Evolutionary conservation across 2,329 filamentous ascomycete genomes (phyloP), one percentile per base, ranked within the genome.

Genomic region (Cyanodermella asteris): DNA sequence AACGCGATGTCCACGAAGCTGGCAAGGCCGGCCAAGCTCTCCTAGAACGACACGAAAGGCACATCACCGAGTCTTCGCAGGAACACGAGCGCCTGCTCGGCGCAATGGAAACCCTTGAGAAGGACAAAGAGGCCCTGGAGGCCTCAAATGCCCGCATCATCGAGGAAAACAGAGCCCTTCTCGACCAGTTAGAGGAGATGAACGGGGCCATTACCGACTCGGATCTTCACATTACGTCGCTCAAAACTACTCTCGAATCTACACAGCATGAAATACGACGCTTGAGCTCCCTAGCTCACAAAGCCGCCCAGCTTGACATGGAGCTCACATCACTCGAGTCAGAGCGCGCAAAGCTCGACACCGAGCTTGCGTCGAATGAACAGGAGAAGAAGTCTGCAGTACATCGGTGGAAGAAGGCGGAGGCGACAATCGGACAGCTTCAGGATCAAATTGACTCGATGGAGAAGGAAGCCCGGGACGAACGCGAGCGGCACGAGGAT

Each of bases 21-120:
- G 87, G 81, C 24, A 64, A 74, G 44, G 63, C 93, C 39, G 87
- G 87, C 36, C 77, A 93, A 75, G 81, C 81, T 31, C 61, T 97
- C 28, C 67, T 97, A 20, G 69, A 74, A 35, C 74, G 84, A 40
- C 82, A 97, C 63, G 82, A 94, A 56, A 70, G 76, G 31, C 93
- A 91, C 50, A 84, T 93, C 61, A 72, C 72, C 37, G 80, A 91
- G 47, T 80, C 82, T 31, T 81, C 91, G 55, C 68, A 70, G 38
- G 81, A 93, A 45, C 75, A 82, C 31, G 55, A 60, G 32, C 65
- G 72, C 32, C 68, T 93, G 50, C 61, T 65, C 22, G 49, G 56
- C 23, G 75, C 65, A 32, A 81, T 93, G 43, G 71, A 75, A 38
- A 61, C 61, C 34, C 59, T 97, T 26, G 78, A 91, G 51, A 47